Percentiles rank a stretch among this genome's conserved stretches.
Evolutionary conservation across 768 basidiomycete genomes (phyloP).

Genomic region (Infundibulicybe gibba): DNA sequence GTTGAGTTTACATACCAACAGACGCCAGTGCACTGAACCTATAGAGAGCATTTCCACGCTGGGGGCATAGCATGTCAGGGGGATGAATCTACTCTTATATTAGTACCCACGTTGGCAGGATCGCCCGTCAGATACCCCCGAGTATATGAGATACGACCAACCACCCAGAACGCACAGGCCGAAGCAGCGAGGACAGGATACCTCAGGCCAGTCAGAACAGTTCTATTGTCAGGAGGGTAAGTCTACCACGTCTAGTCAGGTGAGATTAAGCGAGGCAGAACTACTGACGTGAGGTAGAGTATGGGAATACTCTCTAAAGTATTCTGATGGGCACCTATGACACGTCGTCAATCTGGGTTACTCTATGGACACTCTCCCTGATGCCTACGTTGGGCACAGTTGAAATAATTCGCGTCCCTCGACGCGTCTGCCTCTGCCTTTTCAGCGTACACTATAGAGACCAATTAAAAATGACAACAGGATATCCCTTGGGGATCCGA

Average conservation of each 20-base stretch:
- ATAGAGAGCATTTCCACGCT: background rate
- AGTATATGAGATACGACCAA: slow-evolving; percentile 42
- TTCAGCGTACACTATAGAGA: slow-evolving; percentile 56
- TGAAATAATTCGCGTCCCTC: slow-evolving; percentile 49
- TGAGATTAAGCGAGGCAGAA: background rate
- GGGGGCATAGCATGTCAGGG: background rate
- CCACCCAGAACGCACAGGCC: slow-evolving; percentile 33
- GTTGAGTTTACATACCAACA: background rate
- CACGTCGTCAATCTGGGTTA: background rate
- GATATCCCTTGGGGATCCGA: background rate
- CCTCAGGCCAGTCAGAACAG: slow-evolving; percentile 34
- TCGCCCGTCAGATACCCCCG: slow-evolving; percentile 40
- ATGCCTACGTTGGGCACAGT: slow-evolving; percentile 47
- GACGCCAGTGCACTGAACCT: background rate
- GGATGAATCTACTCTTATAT: background rate
- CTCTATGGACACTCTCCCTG: background rate
- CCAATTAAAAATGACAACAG: background rate
- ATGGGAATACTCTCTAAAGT: slow-evolving; percentile 46
- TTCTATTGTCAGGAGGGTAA: slow-evolving; percentile 18
- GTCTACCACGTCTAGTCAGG: too few species aligned
- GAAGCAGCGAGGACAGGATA: slow-evolving; percentile 38
- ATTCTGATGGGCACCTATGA: slow-evolving; percentile 63
- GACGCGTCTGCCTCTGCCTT: slow-evolving; percentile 49
- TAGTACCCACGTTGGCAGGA: slow-evolving; percentile 32
- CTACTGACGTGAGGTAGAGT: slow-evolving; percentile 35